Conservation (phyloP, 139 green algal species). For the Haematococcus lacustris region DNA sequence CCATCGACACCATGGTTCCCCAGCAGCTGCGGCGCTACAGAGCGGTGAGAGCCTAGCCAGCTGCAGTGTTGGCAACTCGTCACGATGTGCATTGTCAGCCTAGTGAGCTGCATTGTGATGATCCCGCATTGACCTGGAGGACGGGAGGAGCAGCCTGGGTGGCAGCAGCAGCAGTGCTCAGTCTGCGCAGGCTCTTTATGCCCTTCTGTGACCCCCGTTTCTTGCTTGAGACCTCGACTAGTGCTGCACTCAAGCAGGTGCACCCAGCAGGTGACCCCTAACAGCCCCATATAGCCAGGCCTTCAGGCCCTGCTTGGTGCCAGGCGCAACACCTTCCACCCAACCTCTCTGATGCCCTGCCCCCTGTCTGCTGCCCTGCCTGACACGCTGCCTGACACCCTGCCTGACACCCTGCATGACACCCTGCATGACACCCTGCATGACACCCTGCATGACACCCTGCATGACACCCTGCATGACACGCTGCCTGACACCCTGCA, state of each 20-base stretch:
- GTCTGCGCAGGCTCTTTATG: no score
- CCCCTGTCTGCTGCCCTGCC: neutral
- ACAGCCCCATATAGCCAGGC: no score
- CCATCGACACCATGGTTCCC: neutral
- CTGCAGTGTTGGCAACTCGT: neutral
- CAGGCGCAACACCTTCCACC: neutral
- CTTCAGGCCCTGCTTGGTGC: no score
- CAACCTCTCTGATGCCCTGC: neutral
- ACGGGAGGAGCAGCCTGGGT: neutral
- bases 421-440: neutral
- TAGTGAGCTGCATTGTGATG: neutral
- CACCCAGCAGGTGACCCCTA: no score
- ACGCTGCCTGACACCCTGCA: neutral
- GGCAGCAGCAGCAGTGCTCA: no score
- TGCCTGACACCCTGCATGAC: neutral
- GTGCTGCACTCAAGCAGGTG: neutral
- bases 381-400: neutral
- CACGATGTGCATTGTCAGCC: neutral
- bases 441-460: neutral
- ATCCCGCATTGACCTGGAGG: neutral
- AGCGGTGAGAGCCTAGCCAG: neutral
- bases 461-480: neutral
- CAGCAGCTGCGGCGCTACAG: neutral
- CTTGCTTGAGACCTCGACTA: neutral
- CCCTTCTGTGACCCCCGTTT: neutral